phyloP scores from a whole-genome alignment of 306 rosid species.

The Dicorynia guianensis region DNA sequence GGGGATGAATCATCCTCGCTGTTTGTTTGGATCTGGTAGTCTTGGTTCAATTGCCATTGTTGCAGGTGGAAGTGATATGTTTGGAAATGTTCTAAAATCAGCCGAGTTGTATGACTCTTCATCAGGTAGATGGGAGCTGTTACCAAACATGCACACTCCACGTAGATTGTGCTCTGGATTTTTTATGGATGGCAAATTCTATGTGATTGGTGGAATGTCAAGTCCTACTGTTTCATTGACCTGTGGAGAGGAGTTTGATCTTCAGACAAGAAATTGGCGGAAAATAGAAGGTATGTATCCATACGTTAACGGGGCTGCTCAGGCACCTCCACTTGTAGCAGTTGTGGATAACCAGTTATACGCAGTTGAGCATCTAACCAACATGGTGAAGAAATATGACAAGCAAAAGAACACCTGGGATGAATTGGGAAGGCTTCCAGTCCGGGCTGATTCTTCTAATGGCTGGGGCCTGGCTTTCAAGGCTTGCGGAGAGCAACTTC shows the following conservation, averaged over 20 bases:
- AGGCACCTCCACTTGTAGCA: conserved; percentile 90
- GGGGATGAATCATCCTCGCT: conserved; percentile 77
- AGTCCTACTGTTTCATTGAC: conserved; percentile 65
- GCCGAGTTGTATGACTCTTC: conserved; percentile 69
- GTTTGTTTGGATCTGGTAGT: conserved; percentile 79
- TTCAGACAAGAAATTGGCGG: conserved; percentile 69
- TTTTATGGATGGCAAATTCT: conserved; percentile 73
- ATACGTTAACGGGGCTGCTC: conserved; percentile 63
- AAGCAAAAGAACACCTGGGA: conserved; percentile 67
- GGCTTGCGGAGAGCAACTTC: conserved; percentile 64
- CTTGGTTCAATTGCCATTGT: conserved; percentile 69
- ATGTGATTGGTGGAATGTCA: conserved; percentile 83
- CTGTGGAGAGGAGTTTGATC: conserved; percentile 82
- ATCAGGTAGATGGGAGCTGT: conserved; percentile 64
- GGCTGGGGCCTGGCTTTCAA: conserved; percentile 88
- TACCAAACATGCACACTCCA: conserved; percentile 71
- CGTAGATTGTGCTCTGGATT: conserved; percentile 82
- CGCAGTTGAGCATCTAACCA: conserved; percentile 74
- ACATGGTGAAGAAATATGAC: conserved; percentile 73
- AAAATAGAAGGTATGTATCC: conserved; percentile 77
- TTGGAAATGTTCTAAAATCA: conserved; percentile 66
- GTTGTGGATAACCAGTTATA: conserved; percentile 74
- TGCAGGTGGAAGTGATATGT: conserved; percentile 77
- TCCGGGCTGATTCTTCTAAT: conserved; percentile 69
- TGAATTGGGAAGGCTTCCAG: conserved; percentile 80